Evolutionary conservation across 75 land plant genomes (phyloP).

Genomic region (Adiantum capillusveneris): DNA sequence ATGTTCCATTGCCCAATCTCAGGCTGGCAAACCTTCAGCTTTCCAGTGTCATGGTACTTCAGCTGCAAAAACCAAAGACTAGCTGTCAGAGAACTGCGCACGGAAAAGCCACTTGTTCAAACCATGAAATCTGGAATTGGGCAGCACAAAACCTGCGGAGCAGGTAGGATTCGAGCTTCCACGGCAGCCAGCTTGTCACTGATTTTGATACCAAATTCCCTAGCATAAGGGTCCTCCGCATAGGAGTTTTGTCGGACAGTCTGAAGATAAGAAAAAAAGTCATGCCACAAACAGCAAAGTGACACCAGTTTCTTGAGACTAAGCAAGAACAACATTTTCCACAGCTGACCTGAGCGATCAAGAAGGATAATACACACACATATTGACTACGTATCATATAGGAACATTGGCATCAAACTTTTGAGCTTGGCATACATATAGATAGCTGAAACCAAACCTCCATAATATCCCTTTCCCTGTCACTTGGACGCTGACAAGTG

Average conservation of each 20-base stretch:
- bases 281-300: no score
- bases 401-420: no score
- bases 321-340: no score
- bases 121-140: no score
- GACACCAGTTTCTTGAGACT: no score
- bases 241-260: constrained; percentile 70
- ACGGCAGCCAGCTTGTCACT: constrained; percentile 61
- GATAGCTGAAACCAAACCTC: constrained; percentile 32
- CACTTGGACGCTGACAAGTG: constrained; percentile 63
- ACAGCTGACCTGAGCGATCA: no score
- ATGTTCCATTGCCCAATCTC: constrained; percentile 93
- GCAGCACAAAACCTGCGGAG: constrained; percentile 76
- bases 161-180: constrained; percentile 74
- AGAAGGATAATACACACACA: no score
- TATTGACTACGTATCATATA: no score
- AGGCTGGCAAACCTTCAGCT: constrained; percentile 70
- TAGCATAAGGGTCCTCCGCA: constrained; percentile 67
- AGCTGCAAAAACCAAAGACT: constrained; percentile 36
- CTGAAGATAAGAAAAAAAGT: constrained; percentile 37
- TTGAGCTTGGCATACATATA: no score
- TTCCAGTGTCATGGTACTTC: constrained; percentile 79
- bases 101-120: background rate
- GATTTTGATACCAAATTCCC: constrained; percentile 72
- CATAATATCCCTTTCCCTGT: constrained; percentile 54
- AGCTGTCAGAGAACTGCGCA: background rate